phyloP scores from a whole-genome alignment of 192 early-diverging fungal genomes.

The Coemansia sp. region DNA sequence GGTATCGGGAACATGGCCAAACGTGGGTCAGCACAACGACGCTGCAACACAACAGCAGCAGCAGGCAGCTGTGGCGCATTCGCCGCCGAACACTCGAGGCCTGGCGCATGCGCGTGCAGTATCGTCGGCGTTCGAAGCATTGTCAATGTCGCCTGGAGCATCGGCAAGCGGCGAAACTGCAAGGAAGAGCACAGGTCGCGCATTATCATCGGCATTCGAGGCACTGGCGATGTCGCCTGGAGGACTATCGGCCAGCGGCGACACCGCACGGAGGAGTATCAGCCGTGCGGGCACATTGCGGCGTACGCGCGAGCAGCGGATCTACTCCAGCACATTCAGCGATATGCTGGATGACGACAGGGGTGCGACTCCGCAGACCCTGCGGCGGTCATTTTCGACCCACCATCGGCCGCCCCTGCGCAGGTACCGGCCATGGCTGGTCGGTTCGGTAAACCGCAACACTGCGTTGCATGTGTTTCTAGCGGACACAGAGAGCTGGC shows the following conservation, averaged over 20 bases:
- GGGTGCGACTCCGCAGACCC: conserved; percentile 1
- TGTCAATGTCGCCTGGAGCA: conserved; percentile 23
- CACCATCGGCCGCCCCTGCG: conserved; percentile 17
- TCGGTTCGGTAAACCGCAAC: conserved; percentile 37
- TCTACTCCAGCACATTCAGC: conserved; percentile 13
- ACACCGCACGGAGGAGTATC: neutral
- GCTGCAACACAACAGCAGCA: too few species aligned
- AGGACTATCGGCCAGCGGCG: neutral
- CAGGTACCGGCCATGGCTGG: conserved; percentile 48
- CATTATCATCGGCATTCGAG: neutral
- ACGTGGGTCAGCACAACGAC: too few species aligned
- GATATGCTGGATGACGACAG: conserved; percentile 4
- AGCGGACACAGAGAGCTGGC: conserved; percentile 51
- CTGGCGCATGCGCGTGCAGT: conserved; percentile 43
- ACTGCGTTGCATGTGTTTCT: conserved; percentile 51
- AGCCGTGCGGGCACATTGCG: conserved; percentile 20
- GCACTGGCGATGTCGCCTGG: neutral
- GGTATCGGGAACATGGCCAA: conserved; percentile 22
- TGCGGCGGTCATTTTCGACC: conserved; percentile 32
- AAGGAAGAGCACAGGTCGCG: conserved; percentile 7
- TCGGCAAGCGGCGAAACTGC: neutral
- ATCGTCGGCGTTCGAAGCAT: conserved; percentile 43
- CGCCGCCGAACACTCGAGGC: conserved; percentile 25
- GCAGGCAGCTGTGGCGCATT: conserved; percentile 16
- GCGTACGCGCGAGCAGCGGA: conserved; percentile 18